Percentiles rank a stretch among this genome's conserved stretches.
Conservation (phyloP, 2,329 filamentous ascomycete genomes). For the Aspergillus transmontanensis region DNA sequence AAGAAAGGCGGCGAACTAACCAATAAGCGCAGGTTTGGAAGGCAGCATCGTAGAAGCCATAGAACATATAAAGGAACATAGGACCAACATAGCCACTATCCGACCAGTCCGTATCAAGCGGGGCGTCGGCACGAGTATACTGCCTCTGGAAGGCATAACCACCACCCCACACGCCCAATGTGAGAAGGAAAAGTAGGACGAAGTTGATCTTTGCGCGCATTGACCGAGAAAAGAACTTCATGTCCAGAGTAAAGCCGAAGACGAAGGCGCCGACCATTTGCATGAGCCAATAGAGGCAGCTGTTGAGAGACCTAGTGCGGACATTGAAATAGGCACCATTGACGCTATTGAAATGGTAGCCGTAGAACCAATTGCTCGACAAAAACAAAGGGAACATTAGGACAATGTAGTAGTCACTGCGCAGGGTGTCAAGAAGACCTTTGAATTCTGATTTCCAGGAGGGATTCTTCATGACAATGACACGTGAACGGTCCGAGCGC, state of each 20-base stretch:
- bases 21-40: conserved; percentile 94
- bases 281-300: conserved; percentile 74
- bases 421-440: conserved; percentile 74
- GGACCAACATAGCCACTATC: conserved; percentile 70
- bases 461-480: conserved; percentile 89
- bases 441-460: conserved; percentile 78
- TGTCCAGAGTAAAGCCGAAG: conserved; percentile 73
- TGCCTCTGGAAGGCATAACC: conserved; percentile 75
- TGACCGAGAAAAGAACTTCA: conserved; percentile 60
- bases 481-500: conserved; percentile 74
- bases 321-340: conserved; percentile 72
- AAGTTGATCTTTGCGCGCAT: conserved; percentile 68
- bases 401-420: conserved; percentile 71
- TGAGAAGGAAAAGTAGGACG: conserved; percentile 65
- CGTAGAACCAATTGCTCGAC: conserved; percentile 78
- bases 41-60: conserved; percentile 83
- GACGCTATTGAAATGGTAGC: conserved; percentile 76
- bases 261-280: conserved; percentile 76
- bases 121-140: conserved; percentile 53
- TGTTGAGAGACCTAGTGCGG: conserved; percentile 75
- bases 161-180: conserved; percentile 79
- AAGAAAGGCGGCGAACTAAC: conserved; percentile 47
- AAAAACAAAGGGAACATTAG: conserved; percentile 81
- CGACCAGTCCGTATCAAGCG: conserved; percentile 62
- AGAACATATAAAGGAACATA: conserved; percentile 89